phyloP scores from a whole-genome alignment of 768 basidiomycete species.

The Mycena alexandri region DNA sequence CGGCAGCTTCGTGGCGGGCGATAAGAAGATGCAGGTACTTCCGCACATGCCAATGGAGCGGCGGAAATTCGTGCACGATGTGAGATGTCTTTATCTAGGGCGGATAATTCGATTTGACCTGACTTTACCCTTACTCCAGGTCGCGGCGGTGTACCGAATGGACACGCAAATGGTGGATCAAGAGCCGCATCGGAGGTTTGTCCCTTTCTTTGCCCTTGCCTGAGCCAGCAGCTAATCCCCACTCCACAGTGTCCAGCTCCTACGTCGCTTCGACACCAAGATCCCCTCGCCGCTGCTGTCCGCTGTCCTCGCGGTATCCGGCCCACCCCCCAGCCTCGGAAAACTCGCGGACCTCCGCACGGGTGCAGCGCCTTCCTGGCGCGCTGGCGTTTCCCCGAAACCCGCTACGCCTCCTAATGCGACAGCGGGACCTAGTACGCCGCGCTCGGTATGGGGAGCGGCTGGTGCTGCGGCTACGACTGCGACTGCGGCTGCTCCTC shows the following conservation, averaged over 20 bases:
- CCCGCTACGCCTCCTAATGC: slow-evolving; percentile 1
- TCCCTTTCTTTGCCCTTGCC: slow-evolving; percentile 12
- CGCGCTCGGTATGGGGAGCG: slow-evolving; percentile 9
- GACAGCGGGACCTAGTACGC: slow-evolving; percentile 1
- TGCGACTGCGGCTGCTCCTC: slow-evolving; percentile 32
- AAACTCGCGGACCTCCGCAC: slow-evolving; percentile 69
- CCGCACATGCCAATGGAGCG: slow-evolving; percentile 86
- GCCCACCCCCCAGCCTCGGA: slow-evolving; percentile 60
- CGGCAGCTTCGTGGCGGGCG: slow-evolving; percentile 75
- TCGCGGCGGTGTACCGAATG: slow-evolving; percentile 85
- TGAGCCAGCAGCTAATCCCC: neutral
- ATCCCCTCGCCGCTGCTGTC: slow-evolving; percentile 82
- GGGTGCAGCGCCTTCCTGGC: slow-evolving; percentile 43
- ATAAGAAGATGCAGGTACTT: slow-evolving; percentile 76
- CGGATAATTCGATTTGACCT: slow-evolving; percentile 4
- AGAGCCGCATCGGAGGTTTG: slow-evolving; percentile 83
- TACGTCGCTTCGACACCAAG: slow-evolving; percentile 86
- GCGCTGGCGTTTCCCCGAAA: slow-evolving; percentile 13
- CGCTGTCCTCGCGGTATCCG: slow-evolving; percentile 47
- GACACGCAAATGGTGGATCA: slow-evolving; percentile 91
- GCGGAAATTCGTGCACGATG: slow-evolving; percentile 86
- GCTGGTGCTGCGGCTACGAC: slow-evolving; percentile 12
- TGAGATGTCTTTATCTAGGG: slow-evolving; percentile 49
- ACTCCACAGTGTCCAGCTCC: slow-evolving; percentile 75
- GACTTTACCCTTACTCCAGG: slow-evolving; percentile 50